Percentiles rank a stretch among this genome's conserved stretches.
phyloP scores from a whole-genome alignment of 345 rosid species.

The Citrus mangshanensis region DNA sequence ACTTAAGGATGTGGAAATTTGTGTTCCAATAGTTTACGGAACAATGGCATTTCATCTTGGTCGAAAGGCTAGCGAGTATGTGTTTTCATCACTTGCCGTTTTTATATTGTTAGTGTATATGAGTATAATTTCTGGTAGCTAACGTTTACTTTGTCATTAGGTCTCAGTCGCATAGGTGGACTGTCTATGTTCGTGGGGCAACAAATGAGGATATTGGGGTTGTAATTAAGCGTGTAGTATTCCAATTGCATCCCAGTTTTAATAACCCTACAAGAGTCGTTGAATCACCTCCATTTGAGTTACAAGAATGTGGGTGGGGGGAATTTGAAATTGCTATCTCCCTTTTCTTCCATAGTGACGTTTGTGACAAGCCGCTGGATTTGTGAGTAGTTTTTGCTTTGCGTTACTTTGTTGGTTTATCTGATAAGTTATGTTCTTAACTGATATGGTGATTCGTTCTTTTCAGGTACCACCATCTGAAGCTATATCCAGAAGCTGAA shows the following conservation, averaged over 20 bases:
- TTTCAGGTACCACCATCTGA: constrained; percentile 66
- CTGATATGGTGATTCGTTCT: constrained; percentile 15
- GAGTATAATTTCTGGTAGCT: background rate
- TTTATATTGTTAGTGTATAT: background rate
- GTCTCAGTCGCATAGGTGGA: constrained; percentile 81
- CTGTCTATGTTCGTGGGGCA: constrained; percentile 74
- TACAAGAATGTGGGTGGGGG: constrained; percentile 91
- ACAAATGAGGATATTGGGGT: constrained; percentile 68
- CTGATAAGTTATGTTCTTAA: background rate
- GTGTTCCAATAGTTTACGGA: constrained; percentile 72
- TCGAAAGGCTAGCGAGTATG: constrained; percentile 76
- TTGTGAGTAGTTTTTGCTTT: constrained; percentile 52
- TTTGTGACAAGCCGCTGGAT: constrained; percentile 61
- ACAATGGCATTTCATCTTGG: constrained; percentile 77
- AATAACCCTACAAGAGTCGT: constrained; percentile 63
- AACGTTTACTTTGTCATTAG: constrained; percentile 27
- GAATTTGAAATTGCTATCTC: constrained; percentile 76
- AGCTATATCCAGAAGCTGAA: constrained; percentile 67
- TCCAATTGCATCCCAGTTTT: constrained; percentile 83
- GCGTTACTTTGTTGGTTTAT: constrained; percentile 6
- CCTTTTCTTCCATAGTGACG: constrained; percentile 63
- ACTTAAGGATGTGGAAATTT: constrained; percentile 56
- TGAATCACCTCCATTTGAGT: constrained; percentile 69
- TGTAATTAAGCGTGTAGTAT: constrained; percentile 61
- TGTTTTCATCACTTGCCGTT: constrained; percentile 4